Evolutionary conservation across 768 basidiomycete species (phyloP), one percentile per base, ranked within the genome.

Genomic region (Kwoniella sp.): DNA sequence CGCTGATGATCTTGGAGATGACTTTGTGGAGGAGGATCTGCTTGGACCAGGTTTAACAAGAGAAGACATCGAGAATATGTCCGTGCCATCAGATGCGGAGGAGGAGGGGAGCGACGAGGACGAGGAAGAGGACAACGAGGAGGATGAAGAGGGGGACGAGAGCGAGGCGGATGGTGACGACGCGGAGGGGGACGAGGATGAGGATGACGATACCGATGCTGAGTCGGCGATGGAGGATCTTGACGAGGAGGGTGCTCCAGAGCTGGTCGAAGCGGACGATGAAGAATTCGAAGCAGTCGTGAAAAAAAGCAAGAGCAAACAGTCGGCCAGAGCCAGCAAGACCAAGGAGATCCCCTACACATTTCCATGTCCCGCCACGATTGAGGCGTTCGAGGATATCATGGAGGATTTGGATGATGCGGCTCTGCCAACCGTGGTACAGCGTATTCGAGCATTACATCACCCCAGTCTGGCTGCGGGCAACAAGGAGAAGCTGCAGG

Each of bases 401-500:
- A 70, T 96, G 2, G 81, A 85, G 17, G 79, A 79, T 33, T 71
- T 91, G 15, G 78, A 82, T 14, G 86, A 89, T 36, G 76, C 81
- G 23, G 85, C 93, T 54, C 71, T 93, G 1, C 81, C 84, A 3
- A 83, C 78, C 0, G 89, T 96, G 1, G 78, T 96, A 29, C 86
- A 96, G 66, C 86, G 95, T 37, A 91, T 98, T 39, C 82, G 92
- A 10, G 81, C 88, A 0, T 76, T 98, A 7, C 84, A 95, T 67
- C 95, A 99, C 68, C 87, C 92, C 0, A 93, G 89, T 67, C 78
- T 98, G n/a, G 84, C 82, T 1, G 82, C 85, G 17, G 90, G 88
- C 17, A 98, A 99, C 77, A 95, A 91, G 68, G 80, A 81, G 70
- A 95, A 88, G 75, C 78, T 98, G 19, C 89, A 93, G 82, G 92